phyloP scores from a whole-genome alignment of 1,284 basidiomycete genomes.

The Pterulicium gracile region DNA sequence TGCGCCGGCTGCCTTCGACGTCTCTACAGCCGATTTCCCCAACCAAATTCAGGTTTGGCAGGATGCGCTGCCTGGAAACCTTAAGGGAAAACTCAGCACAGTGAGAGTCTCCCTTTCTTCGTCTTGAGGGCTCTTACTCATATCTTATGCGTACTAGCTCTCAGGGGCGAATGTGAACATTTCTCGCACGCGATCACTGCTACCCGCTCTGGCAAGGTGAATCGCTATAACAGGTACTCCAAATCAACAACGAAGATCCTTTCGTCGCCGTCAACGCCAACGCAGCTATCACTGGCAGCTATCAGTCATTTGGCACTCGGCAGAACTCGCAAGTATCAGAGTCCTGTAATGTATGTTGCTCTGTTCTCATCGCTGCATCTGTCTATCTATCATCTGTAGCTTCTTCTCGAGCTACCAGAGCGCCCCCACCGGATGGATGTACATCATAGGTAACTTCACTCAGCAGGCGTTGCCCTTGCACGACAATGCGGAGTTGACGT shows the following conservation, averaged over 20 bases:
- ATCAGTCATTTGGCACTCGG: constrained; percentile 26
- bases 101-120: constrained; percentile 12
- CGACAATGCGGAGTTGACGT: constrained; percentile 21
- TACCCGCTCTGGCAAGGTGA: too few relatives aligned
- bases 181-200: too few relatives aligned
- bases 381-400: constrained; percentile 11
- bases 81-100: constrained; percentile 22
- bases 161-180: constrained; percentile 22
- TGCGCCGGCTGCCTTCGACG: constrained; percentile 27
- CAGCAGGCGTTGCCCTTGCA: constrained; percentile 24
- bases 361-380: background rate
- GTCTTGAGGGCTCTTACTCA: background rate
- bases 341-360: background rate
- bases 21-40: constrained; percentile 24
- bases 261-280: constrained; percentile 26
- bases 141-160: constrained; percentile 16
- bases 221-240: constrained; percentile 16
- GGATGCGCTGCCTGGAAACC: constrained; percentile 19
- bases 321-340: constrained; percentile 13
- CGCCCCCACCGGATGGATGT: constrained; percentile 21
- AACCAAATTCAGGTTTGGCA: constrained; percentile 26
- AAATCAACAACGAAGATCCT: constrained; percentile 26
- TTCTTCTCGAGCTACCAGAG: constrained; percentile 30
- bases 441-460: constrained; percentile 30
- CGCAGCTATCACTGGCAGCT: constrained; percentile 25